Base-by-base conservation (phyloP, 2,329 filamentous ascomycete genomes). In the Neoscytalidium dimidiatum region DNA sequence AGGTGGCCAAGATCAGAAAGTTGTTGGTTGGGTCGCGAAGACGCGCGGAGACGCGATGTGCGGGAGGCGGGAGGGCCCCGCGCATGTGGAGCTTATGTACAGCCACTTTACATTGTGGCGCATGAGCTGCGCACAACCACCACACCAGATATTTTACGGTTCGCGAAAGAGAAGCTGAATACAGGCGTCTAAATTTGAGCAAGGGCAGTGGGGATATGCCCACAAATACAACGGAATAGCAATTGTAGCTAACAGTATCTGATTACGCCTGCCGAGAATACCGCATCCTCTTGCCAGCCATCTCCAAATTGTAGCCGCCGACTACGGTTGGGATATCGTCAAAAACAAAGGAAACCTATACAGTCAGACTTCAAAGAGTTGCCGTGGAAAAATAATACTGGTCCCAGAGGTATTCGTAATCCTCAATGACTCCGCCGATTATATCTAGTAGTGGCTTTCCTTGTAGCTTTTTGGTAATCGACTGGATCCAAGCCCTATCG, bases 321-420 rank as follows among this genome's bases (percentile, higher is more conserved):
- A 33, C 56, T 35, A 41, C 41, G 41, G 23, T 56, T 33, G 51
- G 62, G 62, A 64, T 64, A 64, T 64, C 62, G 43, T 64, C 41
- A 23, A 58, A 62, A 52, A 23, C 17, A 19, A 57, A 64, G 21
- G 41, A 58, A 58, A 38, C 4, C 14, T 33, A 17, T 29, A 26
- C n/a, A 26, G 9, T 7, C 23, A 11, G 13, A 21, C 21, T 35
- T 65, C 46, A 86, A 67, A 85, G 69, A 4, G 86, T 89, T 28
- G 86, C 84, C 1, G 87, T 90, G 19, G 87, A 84, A 78, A 98
- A 99, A 79, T 98, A 96, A 78, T 97, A 98, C 72, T 96, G 94
- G 79, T 97, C 93, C 95, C 95, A 99, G 33, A 99, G 83, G 76
- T 96, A 98, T 78, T 97, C 92, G 75, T 99, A 99, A 77, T 99